Conservation (phyloP, 345 rosid genomes). For the Euphorbia peplus region DNA sequence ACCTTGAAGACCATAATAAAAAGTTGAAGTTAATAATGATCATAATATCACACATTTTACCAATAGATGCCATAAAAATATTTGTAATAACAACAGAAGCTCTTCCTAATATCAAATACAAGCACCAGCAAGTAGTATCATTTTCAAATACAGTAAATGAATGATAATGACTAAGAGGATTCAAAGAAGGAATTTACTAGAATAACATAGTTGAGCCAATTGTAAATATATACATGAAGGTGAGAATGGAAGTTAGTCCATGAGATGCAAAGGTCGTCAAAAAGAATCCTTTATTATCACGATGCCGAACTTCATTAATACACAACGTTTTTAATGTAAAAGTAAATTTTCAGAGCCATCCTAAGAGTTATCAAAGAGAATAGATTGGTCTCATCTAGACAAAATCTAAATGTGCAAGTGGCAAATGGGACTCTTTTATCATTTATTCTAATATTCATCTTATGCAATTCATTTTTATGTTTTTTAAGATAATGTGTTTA, state of each 20-base stretch:
- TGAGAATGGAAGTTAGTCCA: background rate
- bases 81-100: background rate
- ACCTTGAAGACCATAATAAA: conserved; percentile 33
- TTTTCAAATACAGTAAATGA: background rate
- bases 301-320: background rate
- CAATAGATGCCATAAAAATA: background rate
- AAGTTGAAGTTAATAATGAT: background rate
- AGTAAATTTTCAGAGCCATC: background rate
- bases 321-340: background rate
- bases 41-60: too few relatives aligned
- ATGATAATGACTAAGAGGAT: background rate
- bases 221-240: background rate
- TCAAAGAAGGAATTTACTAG: background rate
- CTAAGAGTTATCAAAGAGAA: background rate
- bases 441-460: too few relatives aligned
- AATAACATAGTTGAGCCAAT: background rate
- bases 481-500: too few relatives aligned
- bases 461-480: background rate
- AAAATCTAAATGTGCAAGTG: background rate
- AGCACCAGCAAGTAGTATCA: background rate
- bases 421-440: background rate
- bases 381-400: background rate
- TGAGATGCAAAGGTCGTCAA: background rate
- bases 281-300: background rate
- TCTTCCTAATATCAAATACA: background rate